Conservation (phyloP, 805 yeast genomes). For the Wickerhamiella sorbophila region DNA sequence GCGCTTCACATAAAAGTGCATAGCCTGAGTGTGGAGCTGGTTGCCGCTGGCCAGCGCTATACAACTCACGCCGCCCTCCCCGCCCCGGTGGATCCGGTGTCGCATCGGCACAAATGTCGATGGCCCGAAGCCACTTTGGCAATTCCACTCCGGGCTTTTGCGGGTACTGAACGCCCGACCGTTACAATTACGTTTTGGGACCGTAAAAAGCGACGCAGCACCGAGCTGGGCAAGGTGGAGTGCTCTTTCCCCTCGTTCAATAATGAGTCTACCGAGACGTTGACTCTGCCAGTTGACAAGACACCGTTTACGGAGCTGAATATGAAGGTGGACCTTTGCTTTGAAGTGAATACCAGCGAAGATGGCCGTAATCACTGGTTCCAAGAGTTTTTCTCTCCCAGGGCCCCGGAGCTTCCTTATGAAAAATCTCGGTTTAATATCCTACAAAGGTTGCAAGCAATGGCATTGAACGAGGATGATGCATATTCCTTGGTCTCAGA, state of each 20-base stretch:
- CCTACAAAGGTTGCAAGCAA: background rate
- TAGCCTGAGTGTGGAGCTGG: constrained; percentile 12
- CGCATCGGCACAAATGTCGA: constrained; percentile 13
- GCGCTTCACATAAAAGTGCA: constrained; percentile 14
- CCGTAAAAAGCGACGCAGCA: constrained; percentile 14
- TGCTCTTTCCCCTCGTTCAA: constrained; percentile 9
- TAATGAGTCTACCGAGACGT: background rate
- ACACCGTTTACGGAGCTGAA: constrained; percentile 14
- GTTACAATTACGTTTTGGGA: constrained; percentile 12
- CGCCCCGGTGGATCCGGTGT: constrained; percentile 18
- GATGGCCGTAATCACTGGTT: background rate
- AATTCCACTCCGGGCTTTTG: constrained; percentile 8
- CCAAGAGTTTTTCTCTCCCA: background rate
- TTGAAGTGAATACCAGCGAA: constrained; percentile 6
- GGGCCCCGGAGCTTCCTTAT: background rate
- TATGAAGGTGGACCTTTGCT: constrained; percentile 12
- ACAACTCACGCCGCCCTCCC: constrained; percentile 11
- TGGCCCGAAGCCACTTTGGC: constrained; percentile 15
- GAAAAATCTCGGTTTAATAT: background rate
- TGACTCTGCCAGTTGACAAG: constrained; percentile 10
- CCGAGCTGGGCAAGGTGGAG: constrained; percentile 15
- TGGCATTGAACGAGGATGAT: background rate
- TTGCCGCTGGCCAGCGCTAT: constrained; percentile 14
- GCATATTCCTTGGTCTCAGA: background rate
- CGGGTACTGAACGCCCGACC: constrained; percentile 2